Evolutionary conservation across 2,329 filamentous ascomycete genomes (phyloP), one percentile per base, ranked within the genome.

Genomic region (Neofusicoccum kwambonambiense): DNA sequence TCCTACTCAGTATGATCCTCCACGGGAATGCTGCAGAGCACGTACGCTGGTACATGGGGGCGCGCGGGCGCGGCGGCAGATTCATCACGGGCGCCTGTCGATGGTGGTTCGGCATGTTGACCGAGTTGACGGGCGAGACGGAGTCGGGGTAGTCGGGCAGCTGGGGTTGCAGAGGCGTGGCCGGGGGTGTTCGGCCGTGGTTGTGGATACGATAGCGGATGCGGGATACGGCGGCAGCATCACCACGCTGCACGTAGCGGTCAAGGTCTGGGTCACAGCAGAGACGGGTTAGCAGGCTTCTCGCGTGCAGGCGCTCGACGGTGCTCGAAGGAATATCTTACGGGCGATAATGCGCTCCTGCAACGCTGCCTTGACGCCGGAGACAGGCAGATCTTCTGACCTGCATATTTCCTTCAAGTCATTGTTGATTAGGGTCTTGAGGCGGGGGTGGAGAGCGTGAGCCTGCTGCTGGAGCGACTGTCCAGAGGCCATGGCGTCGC

Each of bases 281-380:
- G 2, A 19, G 15, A 56, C 17, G 52, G 44, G 42, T 60, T 35
- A 65, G 58, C 52, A 50, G 22, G 57, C 22, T 31, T 17, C 39
- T 8, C 37, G 22, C 11, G 51, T n/a, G 62, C 19, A 31, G 19
- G 67, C 72, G 71, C 67, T 41, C 66, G 65, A 54, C 50, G 22
- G 37, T 41, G 39, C 42, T 52, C 39, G 47, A 65, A 15, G 62
- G 51, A 45, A 47, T 41, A 12, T 87, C 91, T 78, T 83, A 98
- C 95, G 86, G 66, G 86, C 82, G 68, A 90, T 86, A 67, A 97
- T 90, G 71, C 94, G 89, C 65, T 81, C 80, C 78, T 97, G 93
- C 66, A 98, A 81, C 47, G 90, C 86, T 39, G 88, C 87, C 82
- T 99, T 99, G 72, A 95, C 89, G 19, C 95, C 95, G 34, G 89